Percentiles rank a stretch among this genome's conserved stretches.
Evolutionary conservation across 2,329 filamentous ascomycete species (phyloP).

Genomic region (Xylaria sp.): DNA sequence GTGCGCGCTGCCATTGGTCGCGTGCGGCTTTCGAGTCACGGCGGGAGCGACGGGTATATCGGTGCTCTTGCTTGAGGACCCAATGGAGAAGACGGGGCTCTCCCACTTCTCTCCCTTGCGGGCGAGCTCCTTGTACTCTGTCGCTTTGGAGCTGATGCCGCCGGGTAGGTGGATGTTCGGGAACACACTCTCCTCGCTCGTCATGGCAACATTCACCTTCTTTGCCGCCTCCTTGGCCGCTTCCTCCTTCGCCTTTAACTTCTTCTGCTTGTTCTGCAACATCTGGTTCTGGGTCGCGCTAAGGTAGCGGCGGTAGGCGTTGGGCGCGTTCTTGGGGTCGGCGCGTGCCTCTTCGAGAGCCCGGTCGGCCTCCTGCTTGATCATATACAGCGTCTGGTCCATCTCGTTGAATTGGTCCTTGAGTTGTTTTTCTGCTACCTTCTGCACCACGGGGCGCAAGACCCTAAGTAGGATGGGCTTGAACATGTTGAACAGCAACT

Average conservation of each 20-base stretch:
- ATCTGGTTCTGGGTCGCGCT: slow-evolving; percentile 78
- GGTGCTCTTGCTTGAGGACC: slow-evolving; percentile 76
- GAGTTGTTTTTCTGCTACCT: slow-evolving; percentile 89
- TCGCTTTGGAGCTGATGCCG: slow-evolving; percentile 92
- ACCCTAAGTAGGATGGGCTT: slow-evolving; percentile 89
- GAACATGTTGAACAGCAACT: slow-evolving; percentile 85
- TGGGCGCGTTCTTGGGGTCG: slow-evolving; percentile 78
- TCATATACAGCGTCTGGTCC: slow-evolving; percentile 76
- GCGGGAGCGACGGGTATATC: slow-evolving; percentile 73
- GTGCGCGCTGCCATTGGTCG: slow-evolving; percentile 29
- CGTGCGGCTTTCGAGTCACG: slow-evolving; percentile 61
- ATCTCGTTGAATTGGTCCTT: slow-evolving; percentile 82
- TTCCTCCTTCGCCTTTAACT: slow-evolving; percentile 73
- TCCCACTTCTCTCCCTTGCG: slow-evolving; percentile 93
- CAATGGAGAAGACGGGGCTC: slow-evolving; percentile 91
- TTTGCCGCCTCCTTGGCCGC: slow-evolving; percentile 72
- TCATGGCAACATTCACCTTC: slow-evolving; percentile 85
- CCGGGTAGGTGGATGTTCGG: slow-evolving; percentile 85
- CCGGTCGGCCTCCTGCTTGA: slow-evolving; percentile 85
- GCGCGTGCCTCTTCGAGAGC: slow-evolving; percentile 72
- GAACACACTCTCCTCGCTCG: slow-evolving; percentile 90
- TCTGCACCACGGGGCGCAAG: slow-evolving; percentile 85
- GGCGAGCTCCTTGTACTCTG: slow-evolving; percentile 90
- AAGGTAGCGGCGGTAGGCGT: slow-evolving; percentile 88
- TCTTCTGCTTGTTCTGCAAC: slow-evolving; percentile 63